A percentile compares a stretch with the other conserved stretches of the same genome.
Conservation (phyloP, 106 monocot genomes). For the Platanthera zijinensis region DNA sequence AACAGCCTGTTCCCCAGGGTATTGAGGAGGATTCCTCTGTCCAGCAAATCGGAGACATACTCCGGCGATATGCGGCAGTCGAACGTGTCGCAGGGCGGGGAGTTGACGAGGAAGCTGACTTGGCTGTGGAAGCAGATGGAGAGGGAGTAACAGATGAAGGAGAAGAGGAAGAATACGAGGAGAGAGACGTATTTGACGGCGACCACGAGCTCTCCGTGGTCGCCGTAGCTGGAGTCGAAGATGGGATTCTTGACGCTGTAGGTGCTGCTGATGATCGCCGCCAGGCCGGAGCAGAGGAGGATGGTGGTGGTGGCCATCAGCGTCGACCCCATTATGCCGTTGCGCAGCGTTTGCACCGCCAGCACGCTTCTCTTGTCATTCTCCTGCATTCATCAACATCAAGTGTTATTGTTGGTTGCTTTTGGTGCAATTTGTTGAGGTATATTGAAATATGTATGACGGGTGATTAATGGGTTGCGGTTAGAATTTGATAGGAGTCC, state of each 20-base stretch:
- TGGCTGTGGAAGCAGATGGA: slow-evolving; percentile 26
- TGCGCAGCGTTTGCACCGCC: slow-evolving; percentile 13
- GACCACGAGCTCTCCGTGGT: slow-evolving; percentile 16
- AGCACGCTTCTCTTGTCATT: slow-evolving; percentile 13
- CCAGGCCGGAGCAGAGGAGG: slow-evolving; percentile 23
- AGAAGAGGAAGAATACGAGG: slow-evolving; percentile 31
- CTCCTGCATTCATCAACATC: slow-evolving; percentile 1
- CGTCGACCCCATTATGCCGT: slow-evolving; percentile 17
- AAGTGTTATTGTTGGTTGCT: too few relatives aligned
- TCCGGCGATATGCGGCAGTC: background rate
- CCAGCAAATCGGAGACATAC: slow-evolving; percentile 9
- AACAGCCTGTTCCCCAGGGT: slow-evolving; percentile 27
- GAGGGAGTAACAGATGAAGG: slow-evolving; percentile 37
- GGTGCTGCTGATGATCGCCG: slow-evolving; percentile 24
- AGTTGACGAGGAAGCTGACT: slow-evolving; percentile 32
- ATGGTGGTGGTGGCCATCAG: slow-evolving; percentile 23
- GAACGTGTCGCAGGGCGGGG: background rate
- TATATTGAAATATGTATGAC: too few relatives aligned
- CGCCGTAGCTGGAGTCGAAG: slow-evolving; percentile 6
- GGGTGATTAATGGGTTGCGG: too few relatives aligned
- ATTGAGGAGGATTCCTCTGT: slow-evolving; percentile 16
- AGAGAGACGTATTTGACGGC: slow-evolving; percentile 25
- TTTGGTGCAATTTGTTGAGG: too few relatives aligned
- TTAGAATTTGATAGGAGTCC: too few relatives aligned
- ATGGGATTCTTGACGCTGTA: slow-evolving; percentile 20